Evolutionary conservation across 2,329 filamentous ascomycete genomes (phyloP).

Genomic region (Verticillium longisporum): DNA sequence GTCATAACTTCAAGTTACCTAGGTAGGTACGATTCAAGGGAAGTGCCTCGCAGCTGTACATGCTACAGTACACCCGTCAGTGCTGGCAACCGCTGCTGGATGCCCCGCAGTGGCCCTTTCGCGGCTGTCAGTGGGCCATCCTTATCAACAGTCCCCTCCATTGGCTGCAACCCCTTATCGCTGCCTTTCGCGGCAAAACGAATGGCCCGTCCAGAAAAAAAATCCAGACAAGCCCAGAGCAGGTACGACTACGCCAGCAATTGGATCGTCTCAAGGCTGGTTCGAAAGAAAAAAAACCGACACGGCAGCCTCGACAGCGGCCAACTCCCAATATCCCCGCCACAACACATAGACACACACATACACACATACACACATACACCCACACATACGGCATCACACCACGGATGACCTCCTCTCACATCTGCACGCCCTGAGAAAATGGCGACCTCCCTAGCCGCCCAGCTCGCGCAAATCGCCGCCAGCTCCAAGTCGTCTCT

Average conservation of each 20-base stretch:
- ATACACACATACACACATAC: not conserved
- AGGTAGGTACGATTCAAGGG: too few relatives aligned
- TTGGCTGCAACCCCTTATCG: constrained; percentile 16
- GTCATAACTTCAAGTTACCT: too few relatives aligned
- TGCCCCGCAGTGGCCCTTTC: not conserved
- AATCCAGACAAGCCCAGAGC: not conserved
- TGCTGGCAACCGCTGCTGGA: not conserved
- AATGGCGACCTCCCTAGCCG: constrained; percentile 83
- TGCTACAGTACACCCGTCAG: too few relatives aligned
- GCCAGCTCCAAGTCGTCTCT: constrained; percentile 84
- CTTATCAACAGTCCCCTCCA: constrained; percentile 7
- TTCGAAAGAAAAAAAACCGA: not conserved
- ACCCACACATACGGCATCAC: not conserved
- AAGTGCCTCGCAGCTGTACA: too few relatives aligned
- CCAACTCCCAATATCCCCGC: not conserved
- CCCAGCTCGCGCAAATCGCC: constrained; percentile 90
- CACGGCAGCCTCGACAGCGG: not conserved
- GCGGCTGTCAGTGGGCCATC: not conserved
- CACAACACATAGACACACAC: too few relatives aligned
- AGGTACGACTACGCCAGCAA: not conserved
- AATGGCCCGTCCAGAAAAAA: constrained; percentile 17
- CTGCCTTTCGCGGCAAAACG: constrained; percentile 11
- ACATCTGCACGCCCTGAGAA: not conserved
- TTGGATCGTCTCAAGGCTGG: not conserved
- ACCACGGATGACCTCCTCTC: constrained; percentile 8